Base-by-base conservation (phyloP, 208 protist genomes). In the Acanthamoeba castellanii region DNA sequence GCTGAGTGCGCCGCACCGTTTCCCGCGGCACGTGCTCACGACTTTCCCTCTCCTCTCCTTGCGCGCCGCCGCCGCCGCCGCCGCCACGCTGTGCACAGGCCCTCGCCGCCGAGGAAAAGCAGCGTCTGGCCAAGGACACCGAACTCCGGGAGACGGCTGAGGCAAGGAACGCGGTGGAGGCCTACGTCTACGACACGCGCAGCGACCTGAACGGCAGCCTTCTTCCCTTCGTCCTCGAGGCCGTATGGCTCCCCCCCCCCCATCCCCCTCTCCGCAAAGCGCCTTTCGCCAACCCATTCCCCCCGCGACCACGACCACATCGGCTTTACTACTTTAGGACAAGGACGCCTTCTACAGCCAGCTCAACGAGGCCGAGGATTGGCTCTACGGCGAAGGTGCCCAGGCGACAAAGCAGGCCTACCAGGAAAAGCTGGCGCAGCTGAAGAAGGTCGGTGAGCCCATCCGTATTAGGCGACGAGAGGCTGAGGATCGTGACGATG, bases 351-450 rank as follows among this genome's bases (percentile, higher is more conserved):
- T 95, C 70, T 34, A 82, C 42, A 34, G 37, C 1, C 82, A 68
- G 52, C 95, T 96, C 30, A 50, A 82, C 30, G 76, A 87, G 13
- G 95, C 93, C 30, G 96, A 97, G 94, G 91, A 97, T 34, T 97
- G 96, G 96, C 95, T 97, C 32, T 97, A 97, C 94, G 96, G 96
- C 11, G 96, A 97, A 52, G 96, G 92, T 13, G 92, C 95, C 50
- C 14, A 92, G 6, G 89, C 93, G 20, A 94, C 85, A 55, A 96
- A 94, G 88, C 55, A 59, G n/a, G 94, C 61, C 45, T 95, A 94
- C 50, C 30, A 68, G 42, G 95, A 34, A 42, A 95, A 92, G 50
- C 88, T 96, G 50, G 55, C 72, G 4, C 66, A 94, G 90, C 93
- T 96, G 22, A 59, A 93, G 57, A 93, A 93, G 45, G 50, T 93